Evolutionary conservation across 108 stramenopile species (phyloP).

Genomic region (Cyclostephanos tholiformis): DNA sequence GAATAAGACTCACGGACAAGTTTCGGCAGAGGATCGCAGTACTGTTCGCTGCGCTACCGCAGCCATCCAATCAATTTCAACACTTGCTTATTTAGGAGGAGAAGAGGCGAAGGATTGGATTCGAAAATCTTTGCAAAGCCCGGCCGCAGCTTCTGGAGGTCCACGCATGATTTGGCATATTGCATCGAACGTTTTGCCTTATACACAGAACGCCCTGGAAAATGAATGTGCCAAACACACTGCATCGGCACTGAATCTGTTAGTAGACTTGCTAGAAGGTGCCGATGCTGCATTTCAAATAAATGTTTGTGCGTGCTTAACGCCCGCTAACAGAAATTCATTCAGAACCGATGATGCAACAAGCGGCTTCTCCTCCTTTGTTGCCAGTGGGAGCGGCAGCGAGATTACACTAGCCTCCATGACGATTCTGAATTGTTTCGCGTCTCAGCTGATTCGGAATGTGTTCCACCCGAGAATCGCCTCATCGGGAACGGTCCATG

Average conservation of each 20-base stretch:
- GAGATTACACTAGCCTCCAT: conserved; percentile 32
- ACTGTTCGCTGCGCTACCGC: conserved; percentile 26
- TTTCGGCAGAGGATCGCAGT: conserved; percentile 29
- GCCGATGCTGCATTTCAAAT: conserved; percentile 21
- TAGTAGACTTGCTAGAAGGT: conserved; percentile 32
- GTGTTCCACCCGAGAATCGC: conserved; percentile 19
- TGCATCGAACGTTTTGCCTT: conserved; percentile 20
- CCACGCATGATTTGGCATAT: conserved; percentile 34
- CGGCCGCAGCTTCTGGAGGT: conserved; percentile 5
- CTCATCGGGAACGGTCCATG: background rate
- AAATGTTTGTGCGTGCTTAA: conserved; percentile 24
- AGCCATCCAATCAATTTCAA: conserved; percentile 39
- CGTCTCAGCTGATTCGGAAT: conserved; percentile 21
- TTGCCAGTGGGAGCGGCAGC: conserved; percentile 22
- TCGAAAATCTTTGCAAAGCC: conserved; percentile 10
- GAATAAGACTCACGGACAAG: conserved; percentile 17
- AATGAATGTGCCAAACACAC: conserved; percentile 28
- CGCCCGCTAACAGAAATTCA: conserved; percentile 12
- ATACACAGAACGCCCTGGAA: conserved; percentile 12
- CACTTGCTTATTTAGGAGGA: conserved; percentile 37
- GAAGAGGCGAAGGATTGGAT: conserved; percentile 31
- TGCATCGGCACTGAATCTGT: conserved; percentile 23
- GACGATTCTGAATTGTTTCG: conserved; percentile 30
- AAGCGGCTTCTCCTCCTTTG: conserved; percentile 22
- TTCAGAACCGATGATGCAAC: background rate